Conservation (phyloP, 2,329 filamentous ascomycete species). For the Colletotrichum godetiae region DNA sequence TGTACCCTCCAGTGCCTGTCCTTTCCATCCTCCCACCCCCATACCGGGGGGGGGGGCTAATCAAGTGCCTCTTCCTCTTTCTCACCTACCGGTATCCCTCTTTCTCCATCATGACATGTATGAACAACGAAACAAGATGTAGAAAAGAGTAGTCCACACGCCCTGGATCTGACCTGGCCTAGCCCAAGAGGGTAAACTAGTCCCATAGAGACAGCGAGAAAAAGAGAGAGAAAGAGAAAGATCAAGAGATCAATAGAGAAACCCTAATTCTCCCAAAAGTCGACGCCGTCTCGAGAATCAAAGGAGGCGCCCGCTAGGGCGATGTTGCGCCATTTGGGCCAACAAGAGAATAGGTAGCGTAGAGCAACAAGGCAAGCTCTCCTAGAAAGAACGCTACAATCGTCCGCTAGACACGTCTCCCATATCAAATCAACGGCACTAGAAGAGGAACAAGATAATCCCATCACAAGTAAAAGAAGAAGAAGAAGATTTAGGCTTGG, state of each 20-base stretch:
- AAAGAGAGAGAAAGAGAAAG: not conserved
- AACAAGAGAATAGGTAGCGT: not conserved
- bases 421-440: not conserved
- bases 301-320: constrained; percentile 8
- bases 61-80: not conserved
- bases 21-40: not conserved
- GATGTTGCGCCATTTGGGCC: constrained; percentile 1
- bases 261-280: not conserved
- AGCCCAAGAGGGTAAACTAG: not conserved
- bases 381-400: not conserved
- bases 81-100: not conserved
- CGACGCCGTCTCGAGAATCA: constrained; percentile 15
- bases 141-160: not conserved
- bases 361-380: too few relatives aligned
- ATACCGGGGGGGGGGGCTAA: not conserved
- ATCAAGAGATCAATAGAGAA: not conserved
- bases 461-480: not conserved
- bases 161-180: not conserved
- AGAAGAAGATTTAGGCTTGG: not conserved
- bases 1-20: not conserved
- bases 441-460: not conserved
- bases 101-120: not conserved
- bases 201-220: not conserved
- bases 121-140: not conserved
- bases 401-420: constrained; percentile 25